Conservation (phyloP, 208 protist species). For the Borovskyia barvae region DNA sequence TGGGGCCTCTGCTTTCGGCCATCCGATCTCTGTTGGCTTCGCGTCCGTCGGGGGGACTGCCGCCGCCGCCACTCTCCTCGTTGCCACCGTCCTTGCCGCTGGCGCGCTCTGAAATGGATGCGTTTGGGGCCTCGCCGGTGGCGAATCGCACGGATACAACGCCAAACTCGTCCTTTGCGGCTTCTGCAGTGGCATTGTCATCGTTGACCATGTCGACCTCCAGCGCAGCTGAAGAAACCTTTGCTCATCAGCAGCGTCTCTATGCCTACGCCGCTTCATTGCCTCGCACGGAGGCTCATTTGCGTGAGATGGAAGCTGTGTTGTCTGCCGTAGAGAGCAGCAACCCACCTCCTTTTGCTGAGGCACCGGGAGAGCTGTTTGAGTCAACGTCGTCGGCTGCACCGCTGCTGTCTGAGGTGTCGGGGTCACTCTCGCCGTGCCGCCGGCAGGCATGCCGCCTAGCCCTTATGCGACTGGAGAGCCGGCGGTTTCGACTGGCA, state of each 20-base stretch:
- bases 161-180: neutral
- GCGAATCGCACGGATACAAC: neutral
- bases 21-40: conserved; percentile 28
- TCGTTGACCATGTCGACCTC: neutral
- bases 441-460: conserved; percentile 23
- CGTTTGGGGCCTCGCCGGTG: neutral
- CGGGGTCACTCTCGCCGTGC: conserved; percentile 14
- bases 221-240: conserved; percentile 2
- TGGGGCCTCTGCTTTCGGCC: conserved; percentile 38
- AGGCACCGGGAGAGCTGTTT: neutral
- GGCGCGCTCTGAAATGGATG: too few relatives aligned
- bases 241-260: conserved; percentile 18
- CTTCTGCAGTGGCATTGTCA: neutral
- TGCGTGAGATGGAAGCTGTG: conserved; percentile 26
- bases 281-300: conserved; percentile 42
- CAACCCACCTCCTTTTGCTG: neutral
- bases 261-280: conserved; percentile 31
- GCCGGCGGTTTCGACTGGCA: conserved; percentile 35
- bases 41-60: conserved; percentile 1
- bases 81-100: neutral
- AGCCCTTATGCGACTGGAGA: conserved; percentile 44
- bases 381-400: neutral
- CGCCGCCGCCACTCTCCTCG: neutral
- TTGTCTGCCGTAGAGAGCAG: conserved; percentile 12
- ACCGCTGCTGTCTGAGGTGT: neutral